Evolutionary conservation across 2,329 filamentous ascomycete species (phyloP).

Genomic region (Aureobasidium musti): DNA sequence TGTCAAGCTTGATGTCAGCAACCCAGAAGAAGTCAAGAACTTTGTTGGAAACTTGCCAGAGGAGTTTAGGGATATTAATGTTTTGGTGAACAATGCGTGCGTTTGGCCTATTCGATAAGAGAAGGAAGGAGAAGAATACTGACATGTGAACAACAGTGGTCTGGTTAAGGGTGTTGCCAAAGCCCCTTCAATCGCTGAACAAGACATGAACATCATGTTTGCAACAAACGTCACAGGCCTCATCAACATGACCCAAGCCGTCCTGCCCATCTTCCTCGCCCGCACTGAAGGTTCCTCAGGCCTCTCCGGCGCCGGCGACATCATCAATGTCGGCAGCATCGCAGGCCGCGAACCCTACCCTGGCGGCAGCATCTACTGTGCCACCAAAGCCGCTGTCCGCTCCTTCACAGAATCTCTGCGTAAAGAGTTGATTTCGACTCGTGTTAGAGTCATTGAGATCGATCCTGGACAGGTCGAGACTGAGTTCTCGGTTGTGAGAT

Average conservation of each 20-base stretch:
- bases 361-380: constrained; percentile 89
- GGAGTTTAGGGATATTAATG: constrained; percentile 81
- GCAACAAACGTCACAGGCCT: constrained; percentile 90
- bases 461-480: constrained; percentile 94
- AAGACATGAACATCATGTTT: constrained; percentile 87
- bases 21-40: constrained; percentile 67
- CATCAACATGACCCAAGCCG: constrained; percentile 93
- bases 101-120: too few relatives aligned
- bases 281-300: constrained; percentile 52
- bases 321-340: constrained; percentile 93
- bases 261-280: constrained; percentile 78
- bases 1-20: constrained; percentile 84
- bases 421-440: constrained; percentile 77
- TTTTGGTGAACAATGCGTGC: constrained; percentile 91
- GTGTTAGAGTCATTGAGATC: constrained; percentile 82
- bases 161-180: constrained; percentile 85
- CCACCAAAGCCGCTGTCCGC: constrained; percentile 84
- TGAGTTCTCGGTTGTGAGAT: constrained; percentile 86
- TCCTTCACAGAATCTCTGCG: constrained; percentile 81
- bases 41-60: constrained; percentile 75
- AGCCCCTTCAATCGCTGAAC: constrained; percentile 77
- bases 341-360: constrained; percentile 85
- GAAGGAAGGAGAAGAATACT: too few relatives aligned
- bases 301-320: constrained; percentile 72
- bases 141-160: constrained; percentile 48